phyloP scores from a whole-genome alignment of 2,329 filamentous ascomycete species.

The Beauveria pseudobassiana region DNA sequence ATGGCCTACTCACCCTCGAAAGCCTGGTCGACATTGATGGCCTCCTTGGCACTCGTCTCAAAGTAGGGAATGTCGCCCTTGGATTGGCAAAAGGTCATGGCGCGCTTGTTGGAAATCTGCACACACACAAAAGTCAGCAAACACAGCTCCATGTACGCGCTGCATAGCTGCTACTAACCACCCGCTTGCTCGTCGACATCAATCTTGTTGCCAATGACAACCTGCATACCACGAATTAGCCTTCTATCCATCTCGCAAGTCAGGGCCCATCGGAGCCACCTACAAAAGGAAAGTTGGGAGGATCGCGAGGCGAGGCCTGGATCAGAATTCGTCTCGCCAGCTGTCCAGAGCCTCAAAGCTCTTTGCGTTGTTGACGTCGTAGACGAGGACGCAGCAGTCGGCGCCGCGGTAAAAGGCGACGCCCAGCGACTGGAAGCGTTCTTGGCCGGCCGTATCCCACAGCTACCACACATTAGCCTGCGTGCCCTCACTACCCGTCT shows the following conservation, averaged over 20 bases:
- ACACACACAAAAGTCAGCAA: conserved; percentile 5
- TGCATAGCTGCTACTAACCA: conserved; percentile 43
- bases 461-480: conserved; percentile 47
- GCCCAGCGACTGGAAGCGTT: conserved; percentile 93
- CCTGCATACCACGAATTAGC: conserved; percentile 37
- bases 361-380: conserved; percentile 98
- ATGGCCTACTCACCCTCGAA: conserved; percentile 47
- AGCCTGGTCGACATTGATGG: conserved; percentile 87
- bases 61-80: conserved; percentile 98
- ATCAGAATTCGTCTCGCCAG: conserved; percentile 98
- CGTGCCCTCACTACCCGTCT: conserved; percentile 9
- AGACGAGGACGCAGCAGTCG: conserved; percentile 96
- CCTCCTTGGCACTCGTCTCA: conserved; percentile 98
- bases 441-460: conserved; percentile 96
- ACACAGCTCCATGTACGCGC: neutral
- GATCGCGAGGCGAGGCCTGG: conserved; percentile 91
- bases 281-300: conserved; percentile 96
- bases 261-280: conserved; percentile 28
- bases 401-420: conserved; percentile 97
- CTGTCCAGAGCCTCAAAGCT: conserved; percentile 97
- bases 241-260: neutral
- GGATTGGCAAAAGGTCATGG: conserved; percentile 94
- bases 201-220: conserved; percentile 97
- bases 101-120: conserved; percentile 87
- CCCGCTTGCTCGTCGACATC: conserved; percentile 96